Evolutionary conservation across 1,139 yeast species (phyloP), one percentile per base, ranked within the genome.

Genomic region (Suhomyces yuchorum): DNA sequence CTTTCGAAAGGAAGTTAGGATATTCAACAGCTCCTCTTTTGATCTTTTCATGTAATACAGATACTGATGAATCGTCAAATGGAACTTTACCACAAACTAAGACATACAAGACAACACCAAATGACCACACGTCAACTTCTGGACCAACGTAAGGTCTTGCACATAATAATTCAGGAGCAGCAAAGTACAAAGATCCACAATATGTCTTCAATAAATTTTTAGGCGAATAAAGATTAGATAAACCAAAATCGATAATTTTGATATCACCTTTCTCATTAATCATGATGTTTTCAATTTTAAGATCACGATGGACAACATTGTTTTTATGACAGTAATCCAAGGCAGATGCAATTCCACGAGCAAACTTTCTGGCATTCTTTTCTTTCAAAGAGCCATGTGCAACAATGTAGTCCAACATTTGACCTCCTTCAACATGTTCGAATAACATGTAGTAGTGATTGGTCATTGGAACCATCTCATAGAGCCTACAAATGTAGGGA

Each of bases 31-130:
- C 78, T 34, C 99, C 99, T 55, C 86, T 81, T 62, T 93, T 95
- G 65, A 95, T 95, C 67, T 92, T 92, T 56, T 91, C 96, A 65
- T 95, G 99, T 58, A 95, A 76, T 2, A 89, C 95, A 41, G 93
- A 87, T 57, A 96, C 96, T 52, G 89, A 85, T 62, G 90, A 96
- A 64, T 95, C 99, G 66, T 95, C 99, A 67, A 95, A 95, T 12
- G 99, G 99, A 7, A 95, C 98, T 64, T 91, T 92, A 46, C 99
- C 99, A 65, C 97, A 92, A 2, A 93, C 97, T 53, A 95, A 73
- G 15, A 93, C 99, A 62, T 90, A 93, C 34, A 95, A 71, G 0
- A 93, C 97, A 42, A 93, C 97, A 50, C 99, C 99, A 74, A 92
- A 92, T 4, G 97, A 89, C 99, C 99, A 93, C 24, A 93, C 86